These are phyloP conservation scores for Claviceps capensis DNA, from an alignment of 2,329 filamentous ascomycete species.

Conservation along the genomic window DNA sequence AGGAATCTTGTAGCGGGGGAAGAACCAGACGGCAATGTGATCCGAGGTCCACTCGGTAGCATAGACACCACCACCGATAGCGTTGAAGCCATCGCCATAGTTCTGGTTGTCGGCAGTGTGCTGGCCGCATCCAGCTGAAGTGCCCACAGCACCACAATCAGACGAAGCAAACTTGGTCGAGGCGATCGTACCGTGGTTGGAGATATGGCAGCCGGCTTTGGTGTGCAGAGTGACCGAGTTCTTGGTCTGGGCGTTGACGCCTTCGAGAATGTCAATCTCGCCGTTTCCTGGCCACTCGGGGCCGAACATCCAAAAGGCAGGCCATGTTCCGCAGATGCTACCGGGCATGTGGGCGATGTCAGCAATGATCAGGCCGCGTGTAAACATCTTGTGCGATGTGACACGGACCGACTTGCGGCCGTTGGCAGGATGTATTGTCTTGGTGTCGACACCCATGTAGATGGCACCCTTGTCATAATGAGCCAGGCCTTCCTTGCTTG, in stretches of 20 bases:
- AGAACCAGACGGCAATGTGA: constrained; percentile 71
- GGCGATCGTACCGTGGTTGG: constrained; percentile 30
- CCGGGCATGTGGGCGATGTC: constrained; percentile 69
- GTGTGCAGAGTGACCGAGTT: constrained; percentile 60
- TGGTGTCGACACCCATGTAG: constrained; percentile 57
- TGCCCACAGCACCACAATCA: constrained; percentile 44
- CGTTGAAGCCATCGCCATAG: constrained; percentile 61
- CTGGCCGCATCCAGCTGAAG: constrained; percentile 46
- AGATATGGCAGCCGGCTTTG: constrained; percentile 41
- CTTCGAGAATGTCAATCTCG: constrained; percentile 73
- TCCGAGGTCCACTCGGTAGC: constrained; percentile 63
- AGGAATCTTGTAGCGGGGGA: constrained; percentile 52
- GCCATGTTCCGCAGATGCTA: constrained; percentile 60
- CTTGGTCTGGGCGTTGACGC: constrained; percentile 48
- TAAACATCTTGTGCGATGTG: constrained; percentile 51
- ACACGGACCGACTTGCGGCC: constrained; percentile 62
- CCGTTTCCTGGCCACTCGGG: constrained; percentile 55
- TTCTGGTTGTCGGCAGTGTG: constrained; percentile 34
- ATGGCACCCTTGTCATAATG: constrained; percentile 40
- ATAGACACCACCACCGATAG: constrained; percentile 54
- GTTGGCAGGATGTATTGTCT: constrained; percentile 35
- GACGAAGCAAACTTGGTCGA: constrained; percentile 30
- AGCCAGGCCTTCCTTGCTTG: constrained; percentile 44
- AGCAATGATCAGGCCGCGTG: constrained; percentile 54
- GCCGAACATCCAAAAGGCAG: constrained; percentile 58